A percentile compares a stretch with the other conserved stretches of the same genome.
Evolutionary conservation across 2,329 filamentous ascomycete genomes (phyloP).

Genomic region (Periconia macrospinosa): DNA sequence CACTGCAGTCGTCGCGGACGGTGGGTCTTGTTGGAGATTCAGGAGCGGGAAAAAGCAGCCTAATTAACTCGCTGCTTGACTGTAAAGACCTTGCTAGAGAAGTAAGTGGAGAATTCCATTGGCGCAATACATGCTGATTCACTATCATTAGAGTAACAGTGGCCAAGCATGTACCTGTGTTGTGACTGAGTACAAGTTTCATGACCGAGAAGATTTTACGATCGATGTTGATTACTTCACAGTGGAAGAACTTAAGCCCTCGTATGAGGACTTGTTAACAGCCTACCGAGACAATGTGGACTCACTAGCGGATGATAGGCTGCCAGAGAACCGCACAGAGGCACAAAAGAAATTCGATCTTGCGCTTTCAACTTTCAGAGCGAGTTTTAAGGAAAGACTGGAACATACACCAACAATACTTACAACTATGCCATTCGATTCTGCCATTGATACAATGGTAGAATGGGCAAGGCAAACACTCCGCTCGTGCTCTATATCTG

Average conservation of each 20-base stretch:
- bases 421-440: slow-evolving; percentile 11
- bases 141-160: slow-evolving; percentile 43
- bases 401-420: slow-evolving; percentile 11
- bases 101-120: slow-evolving; percentile 36
- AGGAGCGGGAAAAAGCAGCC: slow-evolving; percentile 55
- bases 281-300: slow-evolving; percentile 40
- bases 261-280: slow-evolving; percentile 41
- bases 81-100: slow-evolving; percentile 43
- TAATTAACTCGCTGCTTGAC: slow-evolving; percentile 55
- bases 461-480: slow-evolving; percentile 15
- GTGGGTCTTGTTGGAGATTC: slow-evolving; percentile 55
- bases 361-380: slow-evolving; percentile 24
- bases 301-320: slow-evolving; percentile 10
- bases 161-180: slow-evolving; percentile 54
- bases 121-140: slow-evolving; percentile 6
- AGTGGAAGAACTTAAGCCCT: slow-evolving; percentile 23
- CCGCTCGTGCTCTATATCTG: neutral
- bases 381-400: slow-evolving; percentile 14
- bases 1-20: slow-evolving; percentile 44
- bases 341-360: slow-evolving; percentile 34
- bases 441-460: slow-evolving; percentile 16
- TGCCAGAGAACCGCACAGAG: slow-evolving; percentile 1
- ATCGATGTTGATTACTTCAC: slow-evolving; percentile 33
- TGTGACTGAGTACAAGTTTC: slow-evolving; percentile 52
- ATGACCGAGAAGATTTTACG: slow-evolving; percentile 32